A percentile compares a stretch with the other conserved stretches of the same genome.
These are phyloP conservation scores for Sugiyamaella castrensis DNA, from an alignment of 1,139 yeast genomes.

Conservation along the genomic window DNA sequence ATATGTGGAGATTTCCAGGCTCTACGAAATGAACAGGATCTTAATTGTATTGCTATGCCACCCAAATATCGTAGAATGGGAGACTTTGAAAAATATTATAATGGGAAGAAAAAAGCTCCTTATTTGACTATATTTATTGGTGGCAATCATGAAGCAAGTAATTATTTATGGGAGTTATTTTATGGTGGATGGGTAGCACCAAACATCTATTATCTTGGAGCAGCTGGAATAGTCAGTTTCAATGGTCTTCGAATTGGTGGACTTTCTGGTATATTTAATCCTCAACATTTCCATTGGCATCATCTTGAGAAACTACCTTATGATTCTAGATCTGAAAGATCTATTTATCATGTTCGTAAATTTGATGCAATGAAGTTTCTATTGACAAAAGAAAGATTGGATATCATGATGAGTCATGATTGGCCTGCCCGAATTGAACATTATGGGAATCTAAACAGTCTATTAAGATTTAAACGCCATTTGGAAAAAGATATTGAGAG, in stretches of 20 bases:
- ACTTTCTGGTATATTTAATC: constrained; percentile 77
- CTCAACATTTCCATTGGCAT: constrained; percentile 42
- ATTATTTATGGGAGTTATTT: constrained; percentile 67
- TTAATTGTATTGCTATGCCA: constrained; percentile 62
- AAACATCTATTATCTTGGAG: constrained; percentile 84
- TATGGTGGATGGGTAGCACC: constrained; percentile 96
- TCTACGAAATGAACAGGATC: constrained; percentile 59
- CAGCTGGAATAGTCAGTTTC: constrained; percentile 68
- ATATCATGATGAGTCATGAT: constrained; percentile 75
- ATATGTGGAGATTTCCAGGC: constrained; percentile 90
- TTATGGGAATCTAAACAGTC: constrained; percentile 52
- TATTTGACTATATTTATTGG: constrained; percentile 80
- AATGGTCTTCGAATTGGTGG: constrained; percentile 78
- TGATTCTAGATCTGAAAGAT: constrained; percentile 45
- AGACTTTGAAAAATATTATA: constrained; percentile 73
- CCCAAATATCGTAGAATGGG: constrained; percentile 55
- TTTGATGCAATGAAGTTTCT: constrained; percentile 58
- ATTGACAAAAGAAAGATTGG: constrained; percentile 39
- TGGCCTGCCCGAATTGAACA: constrained; percentile 87
- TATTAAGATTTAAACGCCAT: constrained; percentile 61
- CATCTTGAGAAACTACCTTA: constrained; percentile 52
- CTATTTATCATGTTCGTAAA: constrained; percentile 73
- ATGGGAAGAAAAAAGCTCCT: constrained; percentile 63
- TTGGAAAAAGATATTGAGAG: constrained; percentile 60
- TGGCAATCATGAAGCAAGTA: constrained; percentile 92